Base-by-base conservation (phyloP, 345 rosid species). In the Xanthoceras sorbifolium region DNA sequence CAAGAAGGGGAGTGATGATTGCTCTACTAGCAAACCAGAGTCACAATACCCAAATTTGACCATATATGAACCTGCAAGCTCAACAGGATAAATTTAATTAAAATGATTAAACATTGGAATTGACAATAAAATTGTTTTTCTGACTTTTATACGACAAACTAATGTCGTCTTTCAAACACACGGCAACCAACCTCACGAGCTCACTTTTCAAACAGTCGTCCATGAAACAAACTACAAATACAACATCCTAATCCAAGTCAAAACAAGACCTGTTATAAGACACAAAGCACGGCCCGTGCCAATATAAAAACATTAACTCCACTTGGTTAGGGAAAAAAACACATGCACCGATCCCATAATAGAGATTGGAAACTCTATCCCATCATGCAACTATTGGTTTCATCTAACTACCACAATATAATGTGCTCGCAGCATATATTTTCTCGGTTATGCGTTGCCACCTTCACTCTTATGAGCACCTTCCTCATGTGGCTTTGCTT, bases 391-490 rank as follows among this genome's bases (percentile, higher is more conserved):
- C 66, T 40, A 59, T 60, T 59, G 26, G 38, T 64, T 1, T 57
- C 20, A 42, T 66, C 48, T 10, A 29, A 40, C 81, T 40, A 69
- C 68, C 60, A 61, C 34, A 18, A 67, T 18, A 46, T 77, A 65
- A 80, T 52, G 75, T 70, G 83, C 79, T 77, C 25, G 74, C 69
- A 64, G 81, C 79, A 40, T 74, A 77, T 1, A 1, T 10, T 57
- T 67, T 29, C 77, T 61, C 70, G 62, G 64, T 54, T 74, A 78
- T 5, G 78, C 22, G 32, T 71, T 64, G 44, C 62, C 75, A 42
- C 61, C 74, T 32, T 59, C 75, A 38, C 17, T 36, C 54, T 75
- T 65, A 1, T 66, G 50, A 12, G 42, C 68, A 42, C 48, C 80
- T 55, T 68, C 31, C 32, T 68, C 82, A 36, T n/a, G 78, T 11